Evolutionary conservation across 2,329 filamentous ascomycete genomes (phyloP).

Genomic region (Tolypocladium guangdongense): DNA sequence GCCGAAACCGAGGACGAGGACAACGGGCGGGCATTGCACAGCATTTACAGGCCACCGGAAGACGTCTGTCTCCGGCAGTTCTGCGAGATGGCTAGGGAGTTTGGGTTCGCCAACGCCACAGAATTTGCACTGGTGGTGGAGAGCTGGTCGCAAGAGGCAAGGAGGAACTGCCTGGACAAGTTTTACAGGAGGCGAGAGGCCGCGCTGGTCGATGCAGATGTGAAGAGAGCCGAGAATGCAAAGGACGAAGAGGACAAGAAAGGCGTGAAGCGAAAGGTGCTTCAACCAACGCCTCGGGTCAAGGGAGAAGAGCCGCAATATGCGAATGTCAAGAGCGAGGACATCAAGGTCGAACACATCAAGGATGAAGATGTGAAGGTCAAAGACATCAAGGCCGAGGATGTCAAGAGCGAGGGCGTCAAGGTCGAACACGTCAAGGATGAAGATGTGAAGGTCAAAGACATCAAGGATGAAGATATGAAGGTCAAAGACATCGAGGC

Average conservation of each 20-base stretch:
- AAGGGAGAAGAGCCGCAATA: conserved; percentile 3
- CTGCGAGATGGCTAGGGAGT: conserved; percentile 74
- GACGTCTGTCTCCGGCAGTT: conserved; percentile 74
- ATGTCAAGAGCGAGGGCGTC: conserved; percentile 1
- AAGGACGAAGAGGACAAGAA: conserved; percentile 2
- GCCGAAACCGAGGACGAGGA: conserved; percentile 32
- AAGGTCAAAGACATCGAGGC: too few relatives aligned
- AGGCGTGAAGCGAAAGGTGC: conserved; percentile 2
- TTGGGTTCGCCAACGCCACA: conserved; percentile 64
- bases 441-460: too few relatives aligned
- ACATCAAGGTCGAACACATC: background rate
- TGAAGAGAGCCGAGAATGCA: background rate
- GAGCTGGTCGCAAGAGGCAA: conserved; percentile 74
- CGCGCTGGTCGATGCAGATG: conserved; percentile 12
- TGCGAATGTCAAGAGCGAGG: conserved; percentile 2
- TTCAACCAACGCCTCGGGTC: background rate
- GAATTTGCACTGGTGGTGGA: conserved; percentile 89
- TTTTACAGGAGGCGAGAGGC: conserved; percentile 66
- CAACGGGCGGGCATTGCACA: conserved; percentile 19
- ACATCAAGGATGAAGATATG: conserved; percentile 6
- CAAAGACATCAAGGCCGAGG: background rate
- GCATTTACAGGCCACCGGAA: conserved; percentile 58
- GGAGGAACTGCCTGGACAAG: conserved; percentile 63
- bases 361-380: conserved; percentile 5
- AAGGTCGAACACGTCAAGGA: background rate